Evolutionary conservation across 208 protist species (phyloP), one percentile per base, ranked within the genome.

Genomic region (Trypanosoma melophagium): DNA sequence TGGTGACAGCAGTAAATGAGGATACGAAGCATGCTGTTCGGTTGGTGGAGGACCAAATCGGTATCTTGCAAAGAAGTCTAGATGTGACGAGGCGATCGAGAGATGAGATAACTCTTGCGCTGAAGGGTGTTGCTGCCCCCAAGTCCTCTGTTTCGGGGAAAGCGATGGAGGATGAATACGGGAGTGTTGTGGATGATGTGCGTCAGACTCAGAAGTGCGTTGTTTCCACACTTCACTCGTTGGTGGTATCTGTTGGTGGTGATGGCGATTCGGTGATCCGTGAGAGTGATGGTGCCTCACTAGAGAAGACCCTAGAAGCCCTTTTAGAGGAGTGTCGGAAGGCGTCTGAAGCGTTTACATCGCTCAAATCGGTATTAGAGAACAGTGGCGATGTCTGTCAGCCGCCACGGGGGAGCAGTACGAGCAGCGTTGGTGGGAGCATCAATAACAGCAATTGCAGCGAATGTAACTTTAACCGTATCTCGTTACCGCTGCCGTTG

Each of bases 201-300:
- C 28, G 28, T 35, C 3, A 35, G 28, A 5, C 1, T 19, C 51
- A 60, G 10, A 4, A 24, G 35, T 60, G 21, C n/a, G 52, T 69
- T 7, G 19, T 14, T 24, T 5, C 16, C 10, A 10, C 53, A 9
- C 53, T 38, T 40, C 16, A 58, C 0, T 35, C 31, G 21, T 44
- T 69, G 7, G 8, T 49, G 41, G 16, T 22, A 22, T 69, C 40
- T 53, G 40, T 52, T 16, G 28, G 42, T 24, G 51, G 35, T 53
- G 53, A 57, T 41, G 41, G 19, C 8, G n/a, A 8, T 41, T 19
- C 7, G 38, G 17, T 14, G 41, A 8, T 35, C 17, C 24, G 24
- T 3, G 21, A 24, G 22, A 25, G 41, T 12, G 50, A 66, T 31
- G 22, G 19, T 0, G 13, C 19, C 0, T 4, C 63, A 25, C 22